Base-by-base conservation (phyloP, 352 stramenopile species). In the Globisporangium splendens region DNA sequence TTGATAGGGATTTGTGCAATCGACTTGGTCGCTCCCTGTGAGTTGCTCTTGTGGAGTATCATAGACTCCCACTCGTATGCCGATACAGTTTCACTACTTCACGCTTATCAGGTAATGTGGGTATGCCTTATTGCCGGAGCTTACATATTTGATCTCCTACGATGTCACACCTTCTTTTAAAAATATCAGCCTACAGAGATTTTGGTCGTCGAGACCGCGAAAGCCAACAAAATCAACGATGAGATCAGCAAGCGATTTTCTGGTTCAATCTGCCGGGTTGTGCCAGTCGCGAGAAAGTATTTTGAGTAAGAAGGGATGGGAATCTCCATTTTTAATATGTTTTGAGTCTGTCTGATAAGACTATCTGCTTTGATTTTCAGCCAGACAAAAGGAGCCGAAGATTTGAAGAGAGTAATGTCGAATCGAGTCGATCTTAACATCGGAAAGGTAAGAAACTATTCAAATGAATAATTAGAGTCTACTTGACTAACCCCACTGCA, bases 391-490 rank as follows among this genome's bases (percentile, higher is more conserved):
- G 86, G 86, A 49, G 79, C 78, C 17, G 84, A 93, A 59, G 83
- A 95, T 61, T 65, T 95, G 33, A 93, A 91, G 62, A 71, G 86
- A 22, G 69, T 95, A 24, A 86, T 91, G 63, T 68, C 79, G 39
- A 93, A 95, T 56, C 85, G 73, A n/a, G 70, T 92, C 17, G 86
- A 95, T 39, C 74, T 90, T 41, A 93, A 91, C 46, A 84, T 93
- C n/a, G 72, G 76, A 42, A 76, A 81, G 56, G 86, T 92, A 63
- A 0, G 60, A 35, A 35, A 10, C 0, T 6, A 4, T 35, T 0
- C 10, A 10, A 8, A 35, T 35, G 28, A 35, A 10, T 10, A 11
- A 8, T 1, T 8, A 35, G 28, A 1, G 28, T 35, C 1, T 8
- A 35, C 10, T 35, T 10, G 5, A 35, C 28, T 35, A 35, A 35